Evolutionary conservation across 1,284 basidiomycete genomes (phyloP), one percentile per base, ranked within the genome.

Genomic region (Paramarasmius palmivorus): DNA sequence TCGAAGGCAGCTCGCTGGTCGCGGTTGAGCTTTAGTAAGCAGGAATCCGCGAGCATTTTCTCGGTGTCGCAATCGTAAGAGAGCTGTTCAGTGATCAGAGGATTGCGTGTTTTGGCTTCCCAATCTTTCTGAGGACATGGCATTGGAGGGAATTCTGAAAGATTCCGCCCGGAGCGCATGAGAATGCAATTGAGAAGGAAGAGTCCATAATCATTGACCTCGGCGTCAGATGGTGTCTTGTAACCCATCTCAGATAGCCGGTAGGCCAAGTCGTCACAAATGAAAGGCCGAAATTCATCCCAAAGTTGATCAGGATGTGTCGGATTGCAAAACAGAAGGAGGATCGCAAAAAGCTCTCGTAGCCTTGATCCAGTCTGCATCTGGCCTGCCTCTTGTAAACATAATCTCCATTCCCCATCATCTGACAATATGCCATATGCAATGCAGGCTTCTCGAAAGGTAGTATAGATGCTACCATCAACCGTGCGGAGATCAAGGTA

Each of bases 261-360:
- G n/a, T n/a, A n/a, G n/a, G n/a, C 44, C 4, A 73, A 61, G 49
- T 76, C 73, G 65, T 79, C 74, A 61, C 74, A 77, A 7, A 79
- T 69, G 15, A 63, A 37, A 0, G 34, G 7, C 0, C 63, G 59
- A 53, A 71, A 77, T 2, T 65, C 53, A 1, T 56, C 38, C 77
- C 78, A 80, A 0, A 81, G 63, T 0, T 35, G 19, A 0, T 56
- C 57, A 1, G 76, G 77, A 2, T 68, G 26, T 0, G 66, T 47
- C 0, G 71, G 73, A 10, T 58, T 37, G 40, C 70, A 70, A 53
- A 68, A 64, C 0, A 70, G 42, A 0, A 79, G 65, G 2, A 80
- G 64, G 2, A 68, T 73, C 0, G 61, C 66, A 68, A 81, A 79
- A 0, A 81, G 65, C 1, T 65, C 59, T 0, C 70, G 66, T 0